Evolutionary conservation across 2,329 filamentous ascomycete genomes (phyloP).

Genomic region (Phialocephala subalpina): DNA sequence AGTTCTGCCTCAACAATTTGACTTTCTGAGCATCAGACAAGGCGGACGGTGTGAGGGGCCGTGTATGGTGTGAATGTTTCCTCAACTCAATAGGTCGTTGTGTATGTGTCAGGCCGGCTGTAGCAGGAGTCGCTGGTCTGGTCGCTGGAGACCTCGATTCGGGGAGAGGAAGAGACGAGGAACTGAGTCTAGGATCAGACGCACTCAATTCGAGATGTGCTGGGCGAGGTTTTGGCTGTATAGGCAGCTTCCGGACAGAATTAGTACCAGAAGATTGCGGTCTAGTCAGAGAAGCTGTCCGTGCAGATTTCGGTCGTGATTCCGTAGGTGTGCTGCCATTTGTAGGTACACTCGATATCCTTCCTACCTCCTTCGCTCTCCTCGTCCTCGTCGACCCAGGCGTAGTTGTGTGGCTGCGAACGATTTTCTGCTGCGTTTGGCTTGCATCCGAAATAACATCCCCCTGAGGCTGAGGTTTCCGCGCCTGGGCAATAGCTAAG

Average conservation of each 20-base stretch:
- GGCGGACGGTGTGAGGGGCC: conserved; percentile 66
- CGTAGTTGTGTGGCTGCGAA: conserved; percentile 75
- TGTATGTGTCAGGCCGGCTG: conserved; percentile 56
- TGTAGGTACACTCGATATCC: conserved; percentile 46
- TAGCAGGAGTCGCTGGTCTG: conserved; percentile 65
- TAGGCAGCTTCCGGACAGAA: conserved; percentile 34
- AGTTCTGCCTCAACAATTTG: conserved; percentile 79
- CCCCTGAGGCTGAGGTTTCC: conserved; percentile 72
- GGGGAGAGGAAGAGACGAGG: conserved; percentile 72
- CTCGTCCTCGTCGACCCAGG: conserved; percentile 54
- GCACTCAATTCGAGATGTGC: conserved; percentile 39
- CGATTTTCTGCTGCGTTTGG: conserved; percentile 61
- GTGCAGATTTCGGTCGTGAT: conserved; percentile 36
- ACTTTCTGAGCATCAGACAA: conserved; percentile 72
- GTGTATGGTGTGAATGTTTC: conserved; percentile 68
- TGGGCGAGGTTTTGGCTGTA: conserved; percentile 39
- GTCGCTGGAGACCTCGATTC: conserved; percentile 63
- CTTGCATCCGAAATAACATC: conserved; percentile 67
- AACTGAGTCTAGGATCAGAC: conserved; percentile 70
- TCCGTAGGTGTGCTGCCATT: conserved; percentile 44
- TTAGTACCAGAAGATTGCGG: conserved; percentile 31
- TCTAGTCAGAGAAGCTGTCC: conserved; percentile 37
- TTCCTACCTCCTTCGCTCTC: conserved; percentile 51
- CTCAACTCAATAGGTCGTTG: conserved; percentile 58
- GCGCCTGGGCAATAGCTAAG: conserved; percentile 81